Percentiles rank a stretch among this genome's conserved stretches.
Evolutionary conservation across 2,329 filamentous ascomycete genomes (phyloP).

Genomic region (Colletotrichum sp.): DNA sequence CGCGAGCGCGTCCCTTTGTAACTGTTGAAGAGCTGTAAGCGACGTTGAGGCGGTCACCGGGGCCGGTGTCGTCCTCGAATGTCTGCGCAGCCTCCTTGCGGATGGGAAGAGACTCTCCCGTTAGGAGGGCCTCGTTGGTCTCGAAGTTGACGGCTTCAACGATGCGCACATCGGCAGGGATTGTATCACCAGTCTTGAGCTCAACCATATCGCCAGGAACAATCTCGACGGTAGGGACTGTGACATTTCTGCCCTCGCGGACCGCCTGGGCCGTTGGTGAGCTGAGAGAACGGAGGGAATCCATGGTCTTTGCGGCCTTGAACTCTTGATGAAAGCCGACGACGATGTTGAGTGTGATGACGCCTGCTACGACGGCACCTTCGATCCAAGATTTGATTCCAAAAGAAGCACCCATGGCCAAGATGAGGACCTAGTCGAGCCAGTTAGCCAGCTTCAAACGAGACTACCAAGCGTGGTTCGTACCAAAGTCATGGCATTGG

Average conservation of each 20-base stretch:
- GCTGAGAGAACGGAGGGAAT: constrained; percentile 47
- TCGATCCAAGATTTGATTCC: constrained; percentile 65
- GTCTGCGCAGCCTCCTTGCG: constrained; percentile 54
- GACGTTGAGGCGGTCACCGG: constrained; percentile 66
- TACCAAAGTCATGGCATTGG: constrained; percentile 73
- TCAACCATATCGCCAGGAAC: constrained; percentile 63
- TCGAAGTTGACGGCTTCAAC: constrained; percentile 69
- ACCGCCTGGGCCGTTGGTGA: constrained; percentile 49
- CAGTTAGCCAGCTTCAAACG: background rate
- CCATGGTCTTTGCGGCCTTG: constrained; percentile 54
- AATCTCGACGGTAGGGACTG: constrained; percentile 45
- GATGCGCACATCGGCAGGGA: constrained; percentile 63
- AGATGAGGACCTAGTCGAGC: constrained; percentile 52
- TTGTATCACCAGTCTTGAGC: constrained; percentile 62
- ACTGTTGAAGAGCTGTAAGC: constrained; percentile 68
- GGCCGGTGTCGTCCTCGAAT: constrained; percentile 45
- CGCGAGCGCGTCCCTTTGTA: constrained; percentile 63
- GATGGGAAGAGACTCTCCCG: constrained; percentile 67
- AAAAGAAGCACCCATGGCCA: constrained; percentile 63
- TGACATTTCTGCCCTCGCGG: constrained; percentile 43
- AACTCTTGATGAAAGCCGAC: constrained; percentile 55
- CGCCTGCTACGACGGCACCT: constrained; percentile 61
- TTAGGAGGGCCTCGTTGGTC: constrained; percentile 70
- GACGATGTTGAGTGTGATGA: constrained; percentile 62
- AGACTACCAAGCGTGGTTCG: constrained; percentile 8